Percentiles rank a stretch among this genome's conserved stretches.
These are phyloP conservation scores for Penicillium sp. DNA, from an alignment of 2,329 filamentous ascomycete genomes.

Conservation along the genomic window DNA sequence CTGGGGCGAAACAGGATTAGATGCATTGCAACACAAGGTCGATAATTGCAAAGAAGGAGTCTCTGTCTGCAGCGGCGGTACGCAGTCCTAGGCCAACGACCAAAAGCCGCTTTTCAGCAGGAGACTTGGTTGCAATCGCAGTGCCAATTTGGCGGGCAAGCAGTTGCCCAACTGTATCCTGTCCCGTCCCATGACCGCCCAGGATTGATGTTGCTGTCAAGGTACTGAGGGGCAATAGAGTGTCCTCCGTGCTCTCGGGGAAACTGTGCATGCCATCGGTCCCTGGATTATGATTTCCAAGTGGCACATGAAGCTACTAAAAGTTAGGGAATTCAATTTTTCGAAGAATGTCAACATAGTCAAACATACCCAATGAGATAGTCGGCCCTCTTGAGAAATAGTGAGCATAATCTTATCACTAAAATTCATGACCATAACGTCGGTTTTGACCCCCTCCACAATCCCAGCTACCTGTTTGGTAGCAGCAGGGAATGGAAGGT, in stretches of 20 bases:
- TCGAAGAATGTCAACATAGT: background rate
- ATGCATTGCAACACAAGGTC: conserved; percentile 50
- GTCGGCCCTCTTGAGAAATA: conserved; percentile 78
- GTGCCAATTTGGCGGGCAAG: conserved; percentile 89
- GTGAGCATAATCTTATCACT: conserved; percentile 90
- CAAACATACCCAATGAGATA: conserved; percentile 83
- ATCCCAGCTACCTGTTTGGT: conserved; percentile 63
- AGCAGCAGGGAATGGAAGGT: conserved; percentile 68
- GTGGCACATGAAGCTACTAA: conserved; percentile 37
- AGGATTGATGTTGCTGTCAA: conserved; percentile 86
- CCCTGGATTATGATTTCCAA: conserved; percentile 41
- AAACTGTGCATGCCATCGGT: conserved; percentile 45
- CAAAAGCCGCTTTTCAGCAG: conserved; percentile 62
- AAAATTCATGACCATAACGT: conserved; percentile 74
- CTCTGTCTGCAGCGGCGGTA: conserved; percentile 46
- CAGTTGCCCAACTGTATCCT: conserved; percentile 83
- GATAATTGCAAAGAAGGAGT: conserved; percentile 48
- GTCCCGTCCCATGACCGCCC: conserved; percentile 76
- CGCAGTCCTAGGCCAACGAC: conserved; percentile 63
- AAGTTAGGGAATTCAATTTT: conserved; percentile 7
- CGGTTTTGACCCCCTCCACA: conserved; percentile 71
- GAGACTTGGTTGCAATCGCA: conserved; percentile 71
- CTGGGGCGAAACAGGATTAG: conserved; percentile 18
- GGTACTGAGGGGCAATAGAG: conserved; percentile 74
- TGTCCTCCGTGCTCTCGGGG: conserved; percentile 52